Base-by-base conservation (phyloP, 106 monocot genomes). In the Ottelia alismoides region DNA sequence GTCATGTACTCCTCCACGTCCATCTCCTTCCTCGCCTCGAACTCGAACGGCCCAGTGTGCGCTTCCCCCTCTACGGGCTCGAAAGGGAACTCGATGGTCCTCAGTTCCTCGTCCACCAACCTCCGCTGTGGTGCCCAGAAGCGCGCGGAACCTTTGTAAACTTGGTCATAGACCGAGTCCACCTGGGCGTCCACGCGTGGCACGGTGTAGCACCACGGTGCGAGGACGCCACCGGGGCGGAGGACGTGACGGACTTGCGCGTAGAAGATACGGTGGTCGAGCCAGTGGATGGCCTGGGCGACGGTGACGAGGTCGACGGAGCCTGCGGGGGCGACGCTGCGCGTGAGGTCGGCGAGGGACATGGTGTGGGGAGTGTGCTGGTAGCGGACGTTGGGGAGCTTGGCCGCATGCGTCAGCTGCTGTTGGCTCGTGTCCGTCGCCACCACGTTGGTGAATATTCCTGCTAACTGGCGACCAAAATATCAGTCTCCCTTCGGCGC, bases 231-330 rank as follows among this genome's bases (percentile, higher is more conserved):
- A 1, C 56, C 45, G 29, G 76, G 79, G 35, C 68, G 72, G 35
- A 92, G 79, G 56, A 76, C 53, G 45, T 45, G 51, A 23, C 31
- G 25, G 12, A 59, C 77, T 11, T 53, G 65, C 7, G 45, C 53
- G 72, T 82, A 87, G 74, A 92, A 92, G 27, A 51, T 31, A 16
- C 79, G 65, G 31, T 68, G 79, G 71, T 79, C 74, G 70, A 92
- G 70, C 92, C 92, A 92, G 66, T 92, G 92, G 69, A 87, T 56
- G 45, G 87, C 74, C 50, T 80, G 79, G 30, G 92, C 92, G 11
- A 87, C 80, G 28, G 83, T 83, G 57, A 93, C 29, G 22, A 93
- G 64, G 60, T 87, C 87, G 14, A 87, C 74, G 28, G 77, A 61
- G 44, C 56, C 55, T 0, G 63, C 68, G 1, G 68, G 20, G 2